Conservation (phyloP, 2,329 filamentous ascomycete species). For the Bipolaris oryzae region DNA sequence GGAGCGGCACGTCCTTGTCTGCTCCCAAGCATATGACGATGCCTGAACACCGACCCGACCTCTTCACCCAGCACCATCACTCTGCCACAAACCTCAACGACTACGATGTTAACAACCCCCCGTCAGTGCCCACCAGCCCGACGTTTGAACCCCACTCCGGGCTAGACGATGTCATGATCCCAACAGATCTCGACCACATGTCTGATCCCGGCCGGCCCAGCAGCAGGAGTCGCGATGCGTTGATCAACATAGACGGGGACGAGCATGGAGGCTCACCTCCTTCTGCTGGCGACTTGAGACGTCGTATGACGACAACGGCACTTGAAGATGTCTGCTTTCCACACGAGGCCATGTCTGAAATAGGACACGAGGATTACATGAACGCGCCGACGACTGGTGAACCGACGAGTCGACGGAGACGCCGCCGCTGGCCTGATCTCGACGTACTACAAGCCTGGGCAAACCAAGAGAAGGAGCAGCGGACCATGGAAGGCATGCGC, state of each 20-base stretch:
- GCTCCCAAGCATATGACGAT: conserved; percentile 31
- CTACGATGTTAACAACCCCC: conserved; percentile 70
- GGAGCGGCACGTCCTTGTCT: conserved; percentile 41
- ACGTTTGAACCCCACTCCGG: conserved; percentile 58
- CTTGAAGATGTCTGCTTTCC: conserved; percentile 95
- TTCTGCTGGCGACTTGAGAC: conserved; percentile 32
- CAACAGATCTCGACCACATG: conserved; percentile 62
- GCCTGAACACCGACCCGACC: conserved; percentile 25
- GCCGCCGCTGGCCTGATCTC: conserved; percentile 82
- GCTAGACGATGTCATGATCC: conserved; percentile 70
- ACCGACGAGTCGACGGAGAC: conserved; percentile 53
- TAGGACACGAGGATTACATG: conserved; percentile 75
- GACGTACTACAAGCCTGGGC: conserved; percentile 87
- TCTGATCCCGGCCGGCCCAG: conserved; percentile 25
- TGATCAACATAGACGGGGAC: conserved; percentile 62
- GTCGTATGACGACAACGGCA: conserved; percentile 60
- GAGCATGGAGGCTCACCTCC: conserved; percentile 53
- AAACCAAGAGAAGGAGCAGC: conserved; percentile 83
- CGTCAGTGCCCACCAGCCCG: conserved; percentile 65
- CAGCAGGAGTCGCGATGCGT: conserved; percentile 49
- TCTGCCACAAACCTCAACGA: conserved; percentile 47
- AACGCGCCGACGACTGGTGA: conserved; percentile 55
- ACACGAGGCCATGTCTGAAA: conserved; percentile 75
- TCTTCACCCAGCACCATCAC: conserved; percentile 36
- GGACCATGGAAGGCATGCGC: conserved; percentile 75